Evolutionary conservation across 2,329 filamentous ascomycete species (phyloP).

Genomic region (Xylaria sp.): DNA sequence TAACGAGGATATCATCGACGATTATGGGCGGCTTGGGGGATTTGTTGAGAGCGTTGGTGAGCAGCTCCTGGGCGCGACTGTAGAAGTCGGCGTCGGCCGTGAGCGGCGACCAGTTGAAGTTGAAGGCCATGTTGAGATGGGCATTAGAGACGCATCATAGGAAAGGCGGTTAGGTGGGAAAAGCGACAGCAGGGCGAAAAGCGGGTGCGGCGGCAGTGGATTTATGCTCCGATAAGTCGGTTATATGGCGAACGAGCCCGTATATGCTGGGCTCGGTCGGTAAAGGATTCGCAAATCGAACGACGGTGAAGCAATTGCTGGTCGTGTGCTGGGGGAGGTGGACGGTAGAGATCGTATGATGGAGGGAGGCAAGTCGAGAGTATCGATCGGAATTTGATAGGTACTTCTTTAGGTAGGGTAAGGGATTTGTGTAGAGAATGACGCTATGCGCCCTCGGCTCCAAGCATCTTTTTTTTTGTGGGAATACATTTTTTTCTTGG

Average conservation of each 20-base stretch:
- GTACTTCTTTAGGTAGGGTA: conserved; percentile 5
- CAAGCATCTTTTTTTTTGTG: neutral
- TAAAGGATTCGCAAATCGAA: neutral
- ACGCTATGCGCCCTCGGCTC: conserved; percentile 19
- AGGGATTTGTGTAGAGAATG: conserved; percentile 22
- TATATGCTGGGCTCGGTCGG: neutral
- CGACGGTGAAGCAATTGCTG: neutral
- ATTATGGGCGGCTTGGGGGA: conserved; percentile 98
- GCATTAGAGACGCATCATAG: conserved; percentile 35
- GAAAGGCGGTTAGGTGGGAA: neutral
- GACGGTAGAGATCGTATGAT: conserved; percentile 1
- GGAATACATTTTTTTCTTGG: conserved; percentile 2
- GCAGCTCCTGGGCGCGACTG: conserved; percentile 86
- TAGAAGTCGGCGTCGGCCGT: conserved; percentile 93
- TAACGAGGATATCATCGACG: conserved; percentile 98
- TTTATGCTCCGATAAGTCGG: neutral
- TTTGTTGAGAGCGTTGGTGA: conserved; percentile 95
- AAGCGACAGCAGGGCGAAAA: neutral
- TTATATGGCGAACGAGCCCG: neutral
- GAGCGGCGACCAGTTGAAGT: conserved; percentile 99
- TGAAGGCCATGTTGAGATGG: conserved; percentile 88
- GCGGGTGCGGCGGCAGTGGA: neutral
- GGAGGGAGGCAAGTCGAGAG: conserved; percentile 2
- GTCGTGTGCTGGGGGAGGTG: conserved; percentile 1
- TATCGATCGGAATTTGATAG: neutral